Evolutionary conservation across 2,329 filamentous ascomycete species (phyloP).

Genomic region (Cladosporium halotolerans): DNA sequence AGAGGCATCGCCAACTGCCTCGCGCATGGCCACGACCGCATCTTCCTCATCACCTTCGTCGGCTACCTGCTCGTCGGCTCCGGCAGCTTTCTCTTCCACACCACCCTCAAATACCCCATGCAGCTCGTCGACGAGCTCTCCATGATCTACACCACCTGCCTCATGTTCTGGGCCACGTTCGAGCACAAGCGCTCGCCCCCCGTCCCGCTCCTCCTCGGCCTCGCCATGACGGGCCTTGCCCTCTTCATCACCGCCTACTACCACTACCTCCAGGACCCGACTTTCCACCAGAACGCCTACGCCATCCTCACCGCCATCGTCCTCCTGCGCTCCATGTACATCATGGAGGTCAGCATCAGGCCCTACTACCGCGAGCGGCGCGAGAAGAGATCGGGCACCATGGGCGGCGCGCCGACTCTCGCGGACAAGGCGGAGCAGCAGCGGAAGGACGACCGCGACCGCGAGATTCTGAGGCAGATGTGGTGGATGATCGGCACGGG

Average conservation of each 20-base stretch:
- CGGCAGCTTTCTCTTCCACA: constrained; percentile 59
- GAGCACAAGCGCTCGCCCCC: constrained; percentile 55
- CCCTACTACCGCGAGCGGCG: constrained; percentile 46
- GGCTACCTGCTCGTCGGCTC: constrained; percentile 57
- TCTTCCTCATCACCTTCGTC: constrained; percentile 64
- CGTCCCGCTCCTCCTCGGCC: constrained; percentile 50
- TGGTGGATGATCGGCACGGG: constrained; percentile 69
- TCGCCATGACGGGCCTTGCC: constrained; percentile 48
- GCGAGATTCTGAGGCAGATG: constrained; percentile 59
- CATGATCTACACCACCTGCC: constrained; percentile 66
- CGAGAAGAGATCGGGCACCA: constrained; percentile 28
- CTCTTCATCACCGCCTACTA: constrained; percentile 73
- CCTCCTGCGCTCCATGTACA: constrained; percentile 48
- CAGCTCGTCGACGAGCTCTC: constrained; percentile 64
- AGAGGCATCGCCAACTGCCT: constrained; percentile 70
- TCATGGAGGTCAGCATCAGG: constrained; percentile 54
- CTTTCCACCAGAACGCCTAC: constrained; percentile 77
- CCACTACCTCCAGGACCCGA: constrained; percentile 72
- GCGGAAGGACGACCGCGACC: constrained; percentile 39
- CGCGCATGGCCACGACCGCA: constrained; percentile 63
- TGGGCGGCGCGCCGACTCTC: constrained; percentile 6
- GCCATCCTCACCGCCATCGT: constrained; percentile 64
- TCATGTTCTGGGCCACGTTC: constrained; percentile 70
- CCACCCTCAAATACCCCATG: constrained; percentile 63
- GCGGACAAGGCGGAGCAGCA: constrained; percentile 11